A percentile compares a stretch with the other conserved stretches of the same genome.
Conservation (phyloP, 2,329 filamentous ascomycete genomes). For the Talaromyces sp. region DNA sequence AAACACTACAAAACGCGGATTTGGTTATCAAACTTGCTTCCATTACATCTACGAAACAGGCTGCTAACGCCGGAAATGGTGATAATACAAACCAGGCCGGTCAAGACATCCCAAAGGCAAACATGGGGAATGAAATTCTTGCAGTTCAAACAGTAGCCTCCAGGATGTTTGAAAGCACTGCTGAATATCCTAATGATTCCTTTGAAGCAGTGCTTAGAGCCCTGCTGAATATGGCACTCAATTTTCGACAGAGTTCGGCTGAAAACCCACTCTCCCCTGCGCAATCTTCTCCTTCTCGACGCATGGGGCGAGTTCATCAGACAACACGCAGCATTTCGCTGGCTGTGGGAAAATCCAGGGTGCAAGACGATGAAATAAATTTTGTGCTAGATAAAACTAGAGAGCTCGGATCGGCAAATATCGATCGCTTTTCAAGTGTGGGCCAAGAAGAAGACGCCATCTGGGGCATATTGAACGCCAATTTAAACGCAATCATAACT, state of each 20-base stretch:
- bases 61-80: constrained; percentile 19
- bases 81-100: constrained; percentile 21
- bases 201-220: constrained; percentile 74
- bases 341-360: constrained; percentile 34
- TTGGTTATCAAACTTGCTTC: constrained; percentile 61
- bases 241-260: constrained; percentile 38
- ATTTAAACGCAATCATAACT: constrained; percentile 45
- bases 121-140: constrained; percentile 74
- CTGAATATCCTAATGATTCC: constrained; percentile 78
- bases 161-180: constrained; percentile 83
- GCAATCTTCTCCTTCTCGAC: constrained; percentile 19
- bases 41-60: constrained; percentile 21
- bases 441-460: constrained; percentile 61
- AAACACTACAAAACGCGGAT: constrained; percentile 89
- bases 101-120: constrained; percentile 50
- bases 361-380: constrained; percentile 40
- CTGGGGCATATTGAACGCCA: constrained; percentile 63
- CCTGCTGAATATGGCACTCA: constrained; percentile 63
- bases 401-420: constrained; percentile 68
- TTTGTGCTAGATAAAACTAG: constrained; percentile 67
- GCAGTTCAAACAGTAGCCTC: constrained; percentile 85
- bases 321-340: constrained; percentile 37
- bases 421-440: constrained; percentile 66
- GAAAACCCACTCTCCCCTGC: constrained; percentile 50
- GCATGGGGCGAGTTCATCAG: constrained; percentile 28